phyloP scores from a whole-genome alignment of 768 basidiomycete genomes.

The Phylloporus sp. region DNA sequence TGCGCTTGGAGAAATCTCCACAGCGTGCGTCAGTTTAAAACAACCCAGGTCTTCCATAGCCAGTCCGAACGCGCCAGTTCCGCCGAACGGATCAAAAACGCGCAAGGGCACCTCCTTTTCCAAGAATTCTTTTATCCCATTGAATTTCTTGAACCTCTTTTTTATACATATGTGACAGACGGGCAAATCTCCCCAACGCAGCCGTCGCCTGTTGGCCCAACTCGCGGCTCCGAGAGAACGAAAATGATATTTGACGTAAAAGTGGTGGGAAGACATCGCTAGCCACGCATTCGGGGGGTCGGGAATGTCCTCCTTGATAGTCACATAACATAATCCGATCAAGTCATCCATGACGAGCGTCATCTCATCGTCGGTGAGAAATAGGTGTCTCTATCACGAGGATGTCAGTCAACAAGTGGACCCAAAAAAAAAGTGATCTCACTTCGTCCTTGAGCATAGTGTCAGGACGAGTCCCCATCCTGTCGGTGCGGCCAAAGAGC shows the following conservation, averaged over 20 bases:
- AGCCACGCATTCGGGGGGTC: constrained; percentile 45
- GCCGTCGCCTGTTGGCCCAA: constrained; percentile 34
- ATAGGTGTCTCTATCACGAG: constrained; percentile 51
- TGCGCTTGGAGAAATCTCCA: constrained; percentile 76
- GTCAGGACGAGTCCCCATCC: constrained; percentile 34
- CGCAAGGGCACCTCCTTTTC: constrained; percentile 23
- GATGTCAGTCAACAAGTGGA: not conserved
- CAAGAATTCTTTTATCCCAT: constrained; percentile 31
- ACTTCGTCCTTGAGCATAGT: constrained; percentile 55
- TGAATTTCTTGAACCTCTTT: constrained; percentile 29
- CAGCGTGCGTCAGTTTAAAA: constrained; percentile 54
- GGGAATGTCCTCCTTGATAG: constrained; percentile 31
- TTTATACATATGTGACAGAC: constrained; percentile 44
- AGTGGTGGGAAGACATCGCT: constrained; percentile 48
- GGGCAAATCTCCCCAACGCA: constrained; percentile 35
- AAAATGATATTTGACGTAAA: constrained; percentile 52
- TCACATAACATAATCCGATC: constrained; percentile 46
- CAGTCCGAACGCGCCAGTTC: constrained; percentile 55
- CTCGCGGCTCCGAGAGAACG: constrained; percentile 36
- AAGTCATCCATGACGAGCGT: constrained; percentile 35
- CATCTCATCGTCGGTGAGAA: constrained; percentile 46
- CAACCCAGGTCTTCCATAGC: constrained; percentile 54
- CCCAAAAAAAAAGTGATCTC: not conserved
- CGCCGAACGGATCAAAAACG: constrained; percentile 41
- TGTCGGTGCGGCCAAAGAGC: constrained; percentile 49